Conservation (phyloP, 2,329 filamentous ascomycete species). For the Fusarium siculi region DNA sequence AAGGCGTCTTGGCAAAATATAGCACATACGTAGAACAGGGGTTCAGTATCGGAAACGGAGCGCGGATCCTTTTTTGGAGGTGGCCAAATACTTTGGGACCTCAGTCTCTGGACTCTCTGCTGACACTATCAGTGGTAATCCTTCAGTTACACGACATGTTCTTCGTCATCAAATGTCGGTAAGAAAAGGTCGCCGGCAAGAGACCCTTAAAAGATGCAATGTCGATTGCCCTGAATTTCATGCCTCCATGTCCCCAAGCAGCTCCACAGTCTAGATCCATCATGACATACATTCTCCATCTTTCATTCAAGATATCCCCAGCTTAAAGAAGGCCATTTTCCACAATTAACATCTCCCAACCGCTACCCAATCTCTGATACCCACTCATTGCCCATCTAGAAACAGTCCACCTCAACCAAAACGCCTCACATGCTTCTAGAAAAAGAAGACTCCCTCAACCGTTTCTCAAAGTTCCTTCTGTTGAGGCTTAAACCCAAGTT, state of each 20-base stretch:
- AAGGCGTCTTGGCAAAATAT: slow-evolving; percentile 13
- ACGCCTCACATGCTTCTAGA: slow-evolving; percentile 8
- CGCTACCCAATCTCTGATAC: background rate
- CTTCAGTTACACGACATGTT: background rate
- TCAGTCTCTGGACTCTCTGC: background rate
- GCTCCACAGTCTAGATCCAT: slow-evolving; percentile 10
- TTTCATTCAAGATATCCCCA: slow-evolving; percentile 15
- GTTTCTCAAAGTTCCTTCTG: background rate
- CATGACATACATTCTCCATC: slow-evolving; percentile 27
- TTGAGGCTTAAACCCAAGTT: slow-evolving; percentile 7
- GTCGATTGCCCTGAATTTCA: background rate
- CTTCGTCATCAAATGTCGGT: background rate
- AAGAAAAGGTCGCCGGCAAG: background rate
- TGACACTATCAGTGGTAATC: slow-evolving; percentile 4
- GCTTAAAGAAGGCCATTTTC: slow-evolving; percentile 6
- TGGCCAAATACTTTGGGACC: slow-evolving; percentile 12
- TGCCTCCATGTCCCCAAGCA: background rate
- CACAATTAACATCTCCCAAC: slow-evolving; percentile 11
- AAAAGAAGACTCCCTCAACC: slow-evolving; percentile 1
- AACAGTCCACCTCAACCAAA: background rate
- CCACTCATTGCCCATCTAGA: background rate
- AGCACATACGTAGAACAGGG: slow-evolving; percentile 1
- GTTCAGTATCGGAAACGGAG: slow-evolving; percentile 1
- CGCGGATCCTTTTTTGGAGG: slow-evolving; percentile 1
- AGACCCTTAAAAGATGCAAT: background rate